Conservation (phyloP, 2,329 filamentous ascomycete species). For the Exutisphaerella laricina region DNA sequence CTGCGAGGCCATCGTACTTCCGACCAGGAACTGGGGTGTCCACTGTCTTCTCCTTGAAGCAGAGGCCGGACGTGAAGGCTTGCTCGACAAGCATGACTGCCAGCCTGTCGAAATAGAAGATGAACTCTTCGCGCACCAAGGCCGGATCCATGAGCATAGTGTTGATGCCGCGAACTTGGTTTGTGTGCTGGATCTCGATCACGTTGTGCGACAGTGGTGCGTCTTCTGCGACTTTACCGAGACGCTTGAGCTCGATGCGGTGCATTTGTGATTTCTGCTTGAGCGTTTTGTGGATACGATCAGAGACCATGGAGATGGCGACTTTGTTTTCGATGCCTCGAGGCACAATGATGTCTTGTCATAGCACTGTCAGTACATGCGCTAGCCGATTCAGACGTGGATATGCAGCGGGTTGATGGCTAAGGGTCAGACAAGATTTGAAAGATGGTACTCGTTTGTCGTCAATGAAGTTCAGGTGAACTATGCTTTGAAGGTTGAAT, state of each 20-base stretch:
- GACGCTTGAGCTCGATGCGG: constrained; percentile 67
- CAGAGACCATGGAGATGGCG: constrained; percentile 86
- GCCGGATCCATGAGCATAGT: constrained; percentile 80
- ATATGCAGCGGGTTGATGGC: not conserved
- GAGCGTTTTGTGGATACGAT: constrained; percentile 84
- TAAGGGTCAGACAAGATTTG: constrained; percentile 32
- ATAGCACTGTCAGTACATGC: constrained; percentile 14
- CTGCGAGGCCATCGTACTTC: constrained; percentile 64
- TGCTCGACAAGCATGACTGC: constrained; percentile 79
- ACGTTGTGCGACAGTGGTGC: constrained; percentile 71
- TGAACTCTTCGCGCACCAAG: constrained; percentile 80
- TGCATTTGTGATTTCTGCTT: constrained; percentile 80
- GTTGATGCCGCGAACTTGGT: constrained; percentile 80
- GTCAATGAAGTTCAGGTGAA: constrained; percentile 37
- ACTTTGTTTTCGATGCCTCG: constrained; percentile 91
- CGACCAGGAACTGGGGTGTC: constrained; percentile 62
- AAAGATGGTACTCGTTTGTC: constrained; percentile 36
- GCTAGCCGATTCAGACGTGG: not conserved
- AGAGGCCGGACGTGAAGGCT: constrained; percentile 65
- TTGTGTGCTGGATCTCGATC: constrained; percentile 65
- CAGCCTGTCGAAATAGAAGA: constrained; percentile 94
- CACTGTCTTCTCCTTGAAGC: constrained; percentile 60
- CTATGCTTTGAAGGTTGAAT: constrained; percentile 36
- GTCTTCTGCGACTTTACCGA: constrained; percentile 63
- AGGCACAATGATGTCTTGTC: constrained; percentile 80